Evolutionary conservation across 176 grass and related monocot species (phyloP).

Genomic region (Olyra latifolia): DNA sequence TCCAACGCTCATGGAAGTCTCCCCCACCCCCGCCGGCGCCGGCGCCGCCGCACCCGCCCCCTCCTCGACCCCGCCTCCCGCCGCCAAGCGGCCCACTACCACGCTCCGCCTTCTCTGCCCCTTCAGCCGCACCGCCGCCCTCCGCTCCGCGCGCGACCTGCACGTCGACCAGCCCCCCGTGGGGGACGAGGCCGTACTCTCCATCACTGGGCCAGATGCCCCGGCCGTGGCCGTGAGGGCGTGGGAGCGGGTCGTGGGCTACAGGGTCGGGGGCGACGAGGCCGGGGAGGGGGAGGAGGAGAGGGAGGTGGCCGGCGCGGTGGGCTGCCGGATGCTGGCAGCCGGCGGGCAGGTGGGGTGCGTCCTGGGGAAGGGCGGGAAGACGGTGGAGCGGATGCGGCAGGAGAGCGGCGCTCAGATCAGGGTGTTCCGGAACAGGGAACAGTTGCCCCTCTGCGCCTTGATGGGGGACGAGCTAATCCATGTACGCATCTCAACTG

Average conservation of each 20-base stretch:
- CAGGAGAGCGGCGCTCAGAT: constrained; percentile 72
- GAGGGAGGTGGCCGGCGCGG: constrained; percentile 45
- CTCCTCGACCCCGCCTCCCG: constrained; percentile 41
- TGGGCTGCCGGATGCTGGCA: constrained; percentile 63
- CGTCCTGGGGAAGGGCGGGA: constrained; percentile 69
- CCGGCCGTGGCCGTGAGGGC: constrained; percentile 45
- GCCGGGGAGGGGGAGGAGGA: constrained; percentile 38
- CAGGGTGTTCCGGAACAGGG: constrained; percentile 70
- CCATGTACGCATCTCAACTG: constrained; percentile 49
- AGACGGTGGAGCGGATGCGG: constrained; percentile 69
- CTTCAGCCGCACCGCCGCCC: constrained; percentile 20
- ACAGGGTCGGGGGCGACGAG: constrained; percentile 23
- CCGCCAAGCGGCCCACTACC: constrained; percentile 43
- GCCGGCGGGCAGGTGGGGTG: constrained; percentile 54
- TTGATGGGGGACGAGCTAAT: constrained; percentile 57
- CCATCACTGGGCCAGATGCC: constrained; percentile 40
- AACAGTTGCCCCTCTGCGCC: constrained; percentile 56
- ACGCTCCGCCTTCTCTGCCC: constrained; percentile 63
- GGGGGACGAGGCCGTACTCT: constrained; percentile 56
- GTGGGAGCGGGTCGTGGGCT: constrained; percentile 51
- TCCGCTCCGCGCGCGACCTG: constrained; percentile 41
- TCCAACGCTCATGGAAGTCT: constrained; percentile 38
- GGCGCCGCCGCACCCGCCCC: constrained; percentile 16
- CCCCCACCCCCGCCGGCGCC: constrained; percentile 30
- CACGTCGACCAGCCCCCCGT: constrained; percentile 46